Evolutionary conservation across 352 stramenopile genomes (phyloP).

Genomic region (Phytophthora sojae): DNA sequence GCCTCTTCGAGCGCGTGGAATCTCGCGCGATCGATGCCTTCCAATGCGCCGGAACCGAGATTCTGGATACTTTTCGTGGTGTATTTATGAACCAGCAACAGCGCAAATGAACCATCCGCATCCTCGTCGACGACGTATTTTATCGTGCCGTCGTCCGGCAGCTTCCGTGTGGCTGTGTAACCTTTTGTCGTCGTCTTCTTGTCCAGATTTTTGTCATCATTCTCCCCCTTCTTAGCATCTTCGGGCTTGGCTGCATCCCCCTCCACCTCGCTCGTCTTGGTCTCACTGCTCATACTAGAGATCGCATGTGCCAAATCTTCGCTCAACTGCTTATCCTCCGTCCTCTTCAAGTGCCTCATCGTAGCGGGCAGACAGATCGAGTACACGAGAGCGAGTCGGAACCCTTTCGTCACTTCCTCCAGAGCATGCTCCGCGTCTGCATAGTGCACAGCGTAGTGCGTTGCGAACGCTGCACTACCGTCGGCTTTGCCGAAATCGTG

Average conservation of each 20-base stretch:
- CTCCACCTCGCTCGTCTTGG: not conserved
- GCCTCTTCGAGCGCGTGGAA: constrained; percentile 5
- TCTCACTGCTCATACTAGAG: constrained; percentile 27
- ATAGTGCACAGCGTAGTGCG: constrained; percentile 23
- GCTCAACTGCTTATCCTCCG: not conserved
- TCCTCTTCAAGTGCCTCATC: constrained; percentile 9
- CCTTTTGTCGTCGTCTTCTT: constrained; percentile 4
- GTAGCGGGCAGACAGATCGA: constrained; percentile 20
- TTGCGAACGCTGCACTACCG: constrained; percentile 3
- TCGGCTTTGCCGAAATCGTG: constrained; percentile 1
- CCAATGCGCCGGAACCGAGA: constrained; percentile 16
- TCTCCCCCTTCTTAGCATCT: too few species aligned
- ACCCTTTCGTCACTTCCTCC: constrained; percentile 19
- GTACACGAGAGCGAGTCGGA: constrained; percentile 20
- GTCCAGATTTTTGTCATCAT: too few species aligned
- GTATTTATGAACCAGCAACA: constrained; percentile 26
- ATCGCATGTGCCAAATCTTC: constrained; percentile 23
- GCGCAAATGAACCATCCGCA: constrained; percentile 36
- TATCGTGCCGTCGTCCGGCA: not conserved
- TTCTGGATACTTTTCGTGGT: constrained; percentile 15
- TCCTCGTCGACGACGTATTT: not conserved
- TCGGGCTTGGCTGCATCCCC: too few species aligned
- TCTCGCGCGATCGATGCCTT: constrained; percentile 23
- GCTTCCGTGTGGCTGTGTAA: too few species aligned
- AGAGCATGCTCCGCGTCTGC: constrained; percentile 18